Conservation (phyloP, 306 rosid genomes). For the Hippophae gyantsensis region DNA sequence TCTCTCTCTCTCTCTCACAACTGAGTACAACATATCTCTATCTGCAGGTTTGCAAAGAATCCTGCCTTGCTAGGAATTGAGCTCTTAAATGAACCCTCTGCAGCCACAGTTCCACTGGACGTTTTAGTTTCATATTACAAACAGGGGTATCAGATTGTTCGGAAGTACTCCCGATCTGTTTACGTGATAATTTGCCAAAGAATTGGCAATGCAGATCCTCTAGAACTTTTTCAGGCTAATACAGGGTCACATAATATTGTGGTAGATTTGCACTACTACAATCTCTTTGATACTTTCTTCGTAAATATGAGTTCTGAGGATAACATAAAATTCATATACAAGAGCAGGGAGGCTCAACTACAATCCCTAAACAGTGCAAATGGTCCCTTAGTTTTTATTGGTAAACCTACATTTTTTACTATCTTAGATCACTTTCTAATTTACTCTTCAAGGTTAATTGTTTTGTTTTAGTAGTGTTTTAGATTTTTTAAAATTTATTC, state of each 20-base stretch:
- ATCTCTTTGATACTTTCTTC: slow-evolving; percentile 65
- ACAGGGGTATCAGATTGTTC: slow-evolving; percentile 72
- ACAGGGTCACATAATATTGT: slow-evolving; percentile 42
- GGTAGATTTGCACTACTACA: slow-evolving; percentile 60
- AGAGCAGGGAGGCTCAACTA: no score
- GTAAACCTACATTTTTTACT: no score
- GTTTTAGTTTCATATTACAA: slow-evolving; percentile 54
- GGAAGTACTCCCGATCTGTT: slow-evolving; percentile 56
- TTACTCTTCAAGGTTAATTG: no score
- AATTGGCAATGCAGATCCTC: slow-evolving; percentile 77
- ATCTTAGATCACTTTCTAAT: no score
- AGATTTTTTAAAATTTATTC: neutral
- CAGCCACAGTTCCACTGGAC: slow-evolving; percentile 54
- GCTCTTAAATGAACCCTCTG: slow-evolving; percentile 86
- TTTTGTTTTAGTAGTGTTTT: no score
- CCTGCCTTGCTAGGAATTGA: slow-evolving; percentile 80
- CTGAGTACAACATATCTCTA: slow-evolving; percentile 1
- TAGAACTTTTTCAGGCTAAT: slow-evolving; percentile 71
- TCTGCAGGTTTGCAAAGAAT: slow-evolving; percentile 62
- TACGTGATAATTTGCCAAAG: slow-evolving; percentile 87
- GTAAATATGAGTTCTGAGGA: slow-evolving; percentile 56
- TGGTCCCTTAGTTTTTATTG: slow-evolving; percentile 3
- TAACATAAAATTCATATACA: slow-evolving; percentile 44
- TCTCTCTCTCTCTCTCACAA: neutral
- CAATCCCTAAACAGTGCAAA: no score